phyloP scores from a whole-genome alignment of 1,139 yeast species.

The Nakaseomyces delphensis region DNA sequence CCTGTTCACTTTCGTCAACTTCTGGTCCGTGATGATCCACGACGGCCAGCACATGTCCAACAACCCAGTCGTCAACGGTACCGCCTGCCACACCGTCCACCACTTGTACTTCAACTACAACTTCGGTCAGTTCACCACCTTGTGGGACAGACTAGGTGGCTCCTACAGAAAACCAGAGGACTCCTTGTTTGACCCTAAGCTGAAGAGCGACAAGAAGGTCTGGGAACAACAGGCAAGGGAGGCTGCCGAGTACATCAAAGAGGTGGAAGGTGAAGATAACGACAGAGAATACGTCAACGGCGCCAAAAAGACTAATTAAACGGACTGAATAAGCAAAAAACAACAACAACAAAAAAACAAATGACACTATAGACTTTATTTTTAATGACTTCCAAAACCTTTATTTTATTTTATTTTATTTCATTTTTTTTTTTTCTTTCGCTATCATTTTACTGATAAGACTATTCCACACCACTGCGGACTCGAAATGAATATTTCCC shows the following conservation, averaged over 20 bases:
- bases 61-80: constrained; percentile 91
- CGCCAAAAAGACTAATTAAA: constrained; percentile 13
- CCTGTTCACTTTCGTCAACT: constrained; percentile 81
- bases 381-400: background rate
- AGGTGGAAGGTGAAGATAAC: constrained; percentile 66
- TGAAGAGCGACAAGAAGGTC: constrained; percentile 47
- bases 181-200: constrained; percentile 63
- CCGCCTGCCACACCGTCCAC: constrained; percentile 96
- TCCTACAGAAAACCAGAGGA: constrained; percentile 89
- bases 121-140: constrained; percentile 94
- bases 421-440: background rate
- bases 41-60: constrained; percentile 93
- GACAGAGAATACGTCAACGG: constrained; percentile 40
- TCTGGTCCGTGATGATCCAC: constrained; percentile 98
- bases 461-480: too few species aligned
- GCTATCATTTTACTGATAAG: too few species aligned
- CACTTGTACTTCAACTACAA: constrained; percentile 94
- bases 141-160: constrained; percentile 95
- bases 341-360: background rate
- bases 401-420: background rate
- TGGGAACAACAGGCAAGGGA: constrained; percentile 68
- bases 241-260: constrained; percentile 73
- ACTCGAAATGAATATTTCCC: background rate
- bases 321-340: background rate
- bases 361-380: constrained; percentile 1